Evolutionary conservation across 1,284 basidiomycete species (phyloP), one percentile per base, ranked within the genome.

Genomic region (Moesziomyces globuligerus): DNA sequence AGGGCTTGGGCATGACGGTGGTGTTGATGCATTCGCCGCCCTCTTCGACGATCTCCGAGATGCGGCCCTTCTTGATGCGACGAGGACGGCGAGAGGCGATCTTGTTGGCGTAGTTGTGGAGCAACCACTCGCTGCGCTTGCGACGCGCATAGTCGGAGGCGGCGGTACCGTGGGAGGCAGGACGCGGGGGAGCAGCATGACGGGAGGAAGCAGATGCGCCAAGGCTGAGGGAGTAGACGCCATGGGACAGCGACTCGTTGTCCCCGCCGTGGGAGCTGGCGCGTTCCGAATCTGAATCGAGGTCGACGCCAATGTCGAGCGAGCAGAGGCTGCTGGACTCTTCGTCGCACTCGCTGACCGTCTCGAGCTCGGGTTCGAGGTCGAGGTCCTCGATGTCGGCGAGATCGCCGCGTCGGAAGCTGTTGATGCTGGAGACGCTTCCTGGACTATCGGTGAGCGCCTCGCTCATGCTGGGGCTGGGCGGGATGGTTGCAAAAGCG

Each of bases 321-420:
- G 75, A 70, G 47, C 70, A 70, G 11, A 76, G 62, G 32, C 72
- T 62, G 54, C 61, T 73, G 1, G 56, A 61, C 52, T 78, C 77
- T 36, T 78, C 77, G 44, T 79, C 78, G 58, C 61, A 55, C 44
- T 81, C 78, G 42, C 66, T 74, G 23, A 76, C 76, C 9, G 73
- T 75, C 45, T 80, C 75, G 21, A 81, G 72, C 44, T 81, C 79
- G 9, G 71, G 75, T 43, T 80, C 78, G 10, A 76, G 58, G 41
- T 79, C 75, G 21, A 77, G 62, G 39, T 81, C 79, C 41, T 81
- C 79, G 17, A 78, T 74, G 53, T 81, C 79, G 25, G 76, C 76
- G 24, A 74, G 59, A 17, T 81, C 78, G 40, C 79, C 79, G 24
- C 70, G 73, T 36, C 68, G 67, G 37, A 72, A 75, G 40, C 74